phyloP scores from a whole-genome alignment of 345 rosid genomes.

The Boechera retrofracta region DNA sequence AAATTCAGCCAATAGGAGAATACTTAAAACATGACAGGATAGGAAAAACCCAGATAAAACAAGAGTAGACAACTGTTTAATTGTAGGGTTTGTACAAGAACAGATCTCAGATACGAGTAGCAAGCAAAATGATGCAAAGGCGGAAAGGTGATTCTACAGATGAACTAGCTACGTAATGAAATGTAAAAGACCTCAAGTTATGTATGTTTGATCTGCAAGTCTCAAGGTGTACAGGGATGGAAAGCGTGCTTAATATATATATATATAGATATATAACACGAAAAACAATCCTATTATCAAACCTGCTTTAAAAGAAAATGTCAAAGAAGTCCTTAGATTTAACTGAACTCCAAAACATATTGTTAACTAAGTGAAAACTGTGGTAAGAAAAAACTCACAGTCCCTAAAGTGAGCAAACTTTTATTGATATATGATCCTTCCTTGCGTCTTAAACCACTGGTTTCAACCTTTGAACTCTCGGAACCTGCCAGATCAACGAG shows the following conservation, averaged over 20 bases:
- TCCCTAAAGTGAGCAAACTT: constrained; percentile 97
- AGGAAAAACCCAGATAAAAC: constrained; percentile 9
- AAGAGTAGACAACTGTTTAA: constrained; percentile 21
- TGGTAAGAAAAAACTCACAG: constrained; percentile 64
- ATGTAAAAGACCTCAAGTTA: constrained; percentile 3
- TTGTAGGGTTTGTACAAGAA: constrained; percentile 28
- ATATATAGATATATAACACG: background rate
- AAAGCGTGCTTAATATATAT: constrained; percentile 17
- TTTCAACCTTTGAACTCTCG: constrained; percentile 98
- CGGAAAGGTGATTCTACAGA: constrained; percentile 21
- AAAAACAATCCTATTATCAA: background rate
- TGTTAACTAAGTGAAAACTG: constrained; percentile 31
- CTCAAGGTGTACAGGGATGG: constrained; percentile 4
- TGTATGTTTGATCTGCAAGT: constrained; percentile 21
- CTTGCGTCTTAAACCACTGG: constrained; percentile 90
- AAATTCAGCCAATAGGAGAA: constrained; percentile 13
- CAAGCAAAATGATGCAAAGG: constrained; percentile 25
- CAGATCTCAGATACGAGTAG: constrained; percentile 9
- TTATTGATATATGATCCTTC: constrained; percentile 98
- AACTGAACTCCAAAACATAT: constrained; percentile 12
- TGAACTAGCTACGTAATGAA: constrained; percentile 17
- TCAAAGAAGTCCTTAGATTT: constrained; percentile 2
- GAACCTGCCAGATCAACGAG: constrained; percentile 99
- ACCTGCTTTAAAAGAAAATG: background rate
- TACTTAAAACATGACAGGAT: background rate